A percentile compares a stretch with the other conserved stretches of the same genome.
phyloP scores from a whole-genome alignment of 2,329 filamentous ascomycete genomes.

The Monosporascus sp. region DNA sequence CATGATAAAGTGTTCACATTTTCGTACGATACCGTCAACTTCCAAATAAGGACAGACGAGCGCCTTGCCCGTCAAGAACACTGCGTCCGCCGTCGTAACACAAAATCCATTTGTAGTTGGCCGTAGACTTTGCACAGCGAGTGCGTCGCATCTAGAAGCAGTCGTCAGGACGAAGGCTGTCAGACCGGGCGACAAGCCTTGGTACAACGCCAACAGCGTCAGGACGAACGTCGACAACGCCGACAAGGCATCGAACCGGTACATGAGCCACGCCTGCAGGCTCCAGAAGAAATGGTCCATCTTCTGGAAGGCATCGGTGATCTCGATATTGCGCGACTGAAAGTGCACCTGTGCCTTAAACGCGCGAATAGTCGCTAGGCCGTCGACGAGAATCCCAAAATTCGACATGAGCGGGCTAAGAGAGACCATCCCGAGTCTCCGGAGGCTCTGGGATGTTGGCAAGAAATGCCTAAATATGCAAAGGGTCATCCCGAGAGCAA shows the following conservation, averaged over 20 bases:
- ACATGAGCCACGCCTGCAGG: conserved; percentile 78
- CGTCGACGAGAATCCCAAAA: conserved; percentile 81
- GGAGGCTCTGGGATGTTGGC: conserved; percentile 75
- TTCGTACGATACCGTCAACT: no score
- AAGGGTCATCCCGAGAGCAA: conserved; percentile 62
- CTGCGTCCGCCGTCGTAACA: no score
- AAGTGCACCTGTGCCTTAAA: conserved; percentile 76
- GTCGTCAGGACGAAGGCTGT: conserved; percentile 79
- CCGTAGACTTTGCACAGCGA: conserved; percentile 75
- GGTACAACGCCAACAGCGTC: conserved; percentile 69
- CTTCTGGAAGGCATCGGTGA: conserved; percentile 84
- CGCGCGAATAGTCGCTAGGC: conserved; percentile 79
- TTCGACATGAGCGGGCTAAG: conserved; percentile 87
- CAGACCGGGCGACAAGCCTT: conserved; percentile 69
- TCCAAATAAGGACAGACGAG: no score
- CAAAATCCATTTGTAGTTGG: conserved; percentile 85
- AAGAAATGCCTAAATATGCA: conserved; percentile 72
- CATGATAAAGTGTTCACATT: no score
- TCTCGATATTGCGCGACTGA: conserved; percentile 70
- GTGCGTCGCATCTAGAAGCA: conserved; percentile 64
- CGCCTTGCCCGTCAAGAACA: no score
- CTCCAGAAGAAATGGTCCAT: conserved; percentile 97
- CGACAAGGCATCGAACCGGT: conserved; percentile 69
- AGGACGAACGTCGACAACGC: conserved; percentile 69
- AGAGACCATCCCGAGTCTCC: conserved; percentile 84